Evolutionary conservation across 2,329 filamentous ascomycete genomes (phyloP).

Genomic region (Ophiostoma triangulosporum): DNA sequence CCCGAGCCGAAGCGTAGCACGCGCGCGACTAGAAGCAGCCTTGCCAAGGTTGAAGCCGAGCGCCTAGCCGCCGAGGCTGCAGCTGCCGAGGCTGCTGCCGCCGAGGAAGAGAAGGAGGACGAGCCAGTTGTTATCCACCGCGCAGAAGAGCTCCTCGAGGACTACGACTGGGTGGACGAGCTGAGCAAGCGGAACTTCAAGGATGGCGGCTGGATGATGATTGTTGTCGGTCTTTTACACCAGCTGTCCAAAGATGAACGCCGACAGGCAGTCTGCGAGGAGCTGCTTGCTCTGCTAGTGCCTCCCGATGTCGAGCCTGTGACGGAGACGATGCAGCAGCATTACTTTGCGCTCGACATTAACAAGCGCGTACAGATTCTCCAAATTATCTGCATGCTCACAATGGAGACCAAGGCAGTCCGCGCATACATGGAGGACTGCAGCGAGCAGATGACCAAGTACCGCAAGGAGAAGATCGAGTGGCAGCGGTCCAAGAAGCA

Average conservation of each 20-base stretch:
- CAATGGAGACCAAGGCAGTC: constrained; percentile 72
- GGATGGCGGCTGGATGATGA: constrained; percentile 81
- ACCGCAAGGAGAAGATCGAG: constrained; percentile 92
- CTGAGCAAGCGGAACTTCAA: constrained; percentile 72
- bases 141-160: constrained; percentile 60
- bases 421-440: constrained; percentile 84
- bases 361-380: constrained; percentile 70
- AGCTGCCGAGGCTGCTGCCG: constrained; percentile 41
- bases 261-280: constrained; percentile 59
- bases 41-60: constrained; percentile 69
- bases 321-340: constrained; percentile 55
- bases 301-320: constrained; percentile 65
- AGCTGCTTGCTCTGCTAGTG: constrained; percentile 67
- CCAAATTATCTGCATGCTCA: constrained; percentile 76
- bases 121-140: constrained; percentile 44
- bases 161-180: constrained; percentile 75
- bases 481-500: constrained; percentile 66
- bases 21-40: constrained; percentile 71
- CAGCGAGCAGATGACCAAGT: constrained; percentile 84
- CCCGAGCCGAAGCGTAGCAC: constrained; percentile 52
- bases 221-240: constrained; percentile 74
- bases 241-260: constrained; percentile 68
- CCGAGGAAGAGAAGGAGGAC: constrained; percentile 33
- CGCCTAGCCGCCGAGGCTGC: constrained; percentile 47
- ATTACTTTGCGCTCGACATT: constrained; percentile 66